These are phyloP conservation scores for Monosporascus sp. DNA, from an alignment of 2,329 filamentous ascomycete genomes.

Conservation along the genomic window DNA sequence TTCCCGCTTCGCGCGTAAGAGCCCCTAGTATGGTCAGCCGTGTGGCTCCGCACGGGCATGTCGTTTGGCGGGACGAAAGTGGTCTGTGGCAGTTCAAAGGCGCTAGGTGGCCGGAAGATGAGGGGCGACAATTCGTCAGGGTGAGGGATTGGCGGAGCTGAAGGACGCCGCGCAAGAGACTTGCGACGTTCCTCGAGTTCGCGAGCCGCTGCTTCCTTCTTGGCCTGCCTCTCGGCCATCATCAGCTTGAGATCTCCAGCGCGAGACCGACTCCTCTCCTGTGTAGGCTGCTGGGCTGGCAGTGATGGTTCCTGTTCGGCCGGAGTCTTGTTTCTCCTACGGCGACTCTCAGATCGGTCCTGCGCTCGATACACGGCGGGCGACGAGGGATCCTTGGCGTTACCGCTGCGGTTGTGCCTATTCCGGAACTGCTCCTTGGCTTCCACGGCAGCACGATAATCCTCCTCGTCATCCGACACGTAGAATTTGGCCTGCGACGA, in stretches of 20 bases:
- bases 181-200: constrained; percentile 85
- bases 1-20: constrained; percentile 41
- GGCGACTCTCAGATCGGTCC: constrained; percentile 36
- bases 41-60: constrained; percentile 55
- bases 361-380: constrained; percentile 24
- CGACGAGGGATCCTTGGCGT: constrained; percentile 26
- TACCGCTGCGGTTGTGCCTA: constrained; percentile 48
- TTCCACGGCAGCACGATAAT: constrained; percentile 46
- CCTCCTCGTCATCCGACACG: constrained; percentile 61
- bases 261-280: constrained; percentile 30
- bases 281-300: constrained; percentile 17
- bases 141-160: constrained; percentile 73
- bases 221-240: constrained; percentile 57
- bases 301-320: constrained; percentile 23
- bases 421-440: constrained; percentile 52
- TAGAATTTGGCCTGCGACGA: constrained; percentile 51
- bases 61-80: constrained; percentile 34
- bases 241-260: constrained; percentile 49
- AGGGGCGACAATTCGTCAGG: constrained; percentile 51
- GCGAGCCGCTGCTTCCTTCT: constrained; percentile 70
- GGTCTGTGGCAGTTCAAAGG: constrained; percentile 39
- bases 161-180: constrained; percentile 75
- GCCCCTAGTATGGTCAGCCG: constrained; percentile 54
- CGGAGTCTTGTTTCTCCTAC: constrained; percentile 25
- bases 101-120: constrained; percentile 22